phyloP scores from a whole-genome alignment of 306 rosid genomes.

The Carpinus fangiana region DNA sequence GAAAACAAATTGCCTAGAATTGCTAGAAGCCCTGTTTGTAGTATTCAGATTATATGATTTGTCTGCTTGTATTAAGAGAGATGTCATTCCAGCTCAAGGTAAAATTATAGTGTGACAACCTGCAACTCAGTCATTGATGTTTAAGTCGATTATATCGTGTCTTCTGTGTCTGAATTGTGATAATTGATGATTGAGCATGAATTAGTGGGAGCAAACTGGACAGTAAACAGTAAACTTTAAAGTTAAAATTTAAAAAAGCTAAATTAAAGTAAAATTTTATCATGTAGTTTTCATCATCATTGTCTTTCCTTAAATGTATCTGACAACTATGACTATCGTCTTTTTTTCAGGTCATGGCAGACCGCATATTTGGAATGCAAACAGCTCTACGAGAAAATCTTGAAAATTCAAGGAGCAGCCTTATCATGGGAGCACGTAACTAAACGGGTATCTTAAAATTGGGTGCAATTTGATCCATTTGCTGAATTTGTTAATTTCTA shows the following conservation, averaged over 20 bases:
- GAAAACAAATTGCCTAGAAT: no score
- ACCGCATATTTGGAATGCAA: conserved; percentile 90
- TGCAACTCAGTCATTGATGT: neutral
- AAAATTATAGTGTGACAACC: neutral
- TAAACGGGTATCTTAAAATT: conserved; percentile 57
- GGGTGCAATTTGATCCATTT: neutral
- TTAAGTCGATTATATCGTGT: neutral
- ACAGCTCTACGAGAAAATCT: conserved; percentile 63
- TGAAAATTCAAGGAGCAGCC: conserved; percentile 68
- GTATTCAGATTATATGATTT: no score
- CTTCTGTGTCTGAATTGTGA: neutral
- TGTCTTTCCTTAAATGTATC: neutral
- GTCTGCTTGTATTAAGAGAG: conserved; percentile 36
- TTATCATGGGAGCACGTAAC: conserved; percentile 88
- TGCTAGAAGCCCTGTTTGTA: no score
- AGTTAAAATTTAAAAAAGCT: no score
- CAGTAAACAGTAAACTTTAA: neutral
- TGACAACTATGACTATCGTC: conserved; percentile 14
- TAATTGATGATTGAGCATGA: neutral
- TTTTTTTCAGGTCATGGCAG: conserved; percentile 80
- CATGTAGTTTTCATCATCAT: neutral
- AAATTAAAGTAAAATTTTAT: no score
- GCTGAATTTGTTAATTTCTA: conserved; percentile 8
- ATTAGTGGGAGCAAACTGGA: neutral
- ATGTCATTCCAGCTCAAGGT: conserved; percentile 82